A percentile compares a stretch with the other conserved stretches of the same genome.
phyloP scores from a whole-genome alignment of 2,329 filamentous ascomycete species.

The Colletotrichum lentis region DNA sequence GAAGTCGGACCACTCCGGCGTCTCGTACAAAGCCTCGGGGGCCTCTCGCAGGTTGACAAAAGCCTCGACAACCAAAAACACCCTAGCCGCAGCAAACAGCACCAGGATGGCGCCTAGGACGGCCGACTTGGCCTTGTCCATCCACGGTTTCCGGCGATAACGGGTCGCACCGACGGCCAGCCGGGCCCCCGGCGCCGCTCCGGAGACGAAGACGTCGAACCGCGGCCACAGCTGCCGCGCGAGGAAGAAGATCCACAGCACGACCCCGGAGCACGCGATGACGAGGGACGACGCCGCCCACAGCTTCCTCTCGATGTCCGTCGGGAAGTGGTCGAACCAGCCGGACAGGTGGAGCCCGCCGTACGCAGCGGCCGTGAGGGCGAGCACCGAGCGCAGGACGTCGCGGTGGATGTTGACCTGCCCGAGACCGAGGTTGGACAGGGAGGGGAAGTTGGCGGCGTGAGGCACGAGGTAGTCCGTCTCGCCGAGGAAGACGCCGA shows the following conservation, averaged over 20 bases:
- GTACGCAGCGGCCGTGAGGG: slow-evolving; percentile 30
- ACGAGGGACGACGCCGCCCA: slow-evolving; percentile 41
- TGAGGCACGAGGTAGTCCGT: slow-evolving; percentile 28
- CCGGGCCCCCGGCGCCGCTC: slow-evolving; percentile 16
- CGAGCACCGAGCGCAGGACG: slow-evolving; percentile 29
- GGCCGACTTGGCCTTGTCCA: slow-evolving; percentile 11
- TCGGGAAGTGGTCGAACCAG: slow-evolving; percentile 44
- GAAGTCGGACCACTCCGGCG: slow-evolving; percentile 41
- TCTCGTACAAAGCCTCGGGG: slow-evolving; percentile 39
- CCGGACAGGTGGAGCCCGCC: slow-evolving; percentile 40
- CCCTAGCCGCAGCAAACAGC: slow-evolving; percentile 35
- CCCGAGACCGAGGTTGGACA: slow-evolving; percentile 31
- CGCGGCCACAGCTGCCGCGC: slow-evolving; percentile 27
- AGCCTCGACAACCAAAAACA: slow-evolving; percentile 42
- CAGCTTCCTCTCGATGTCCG: slow-evolving; percentile 39
- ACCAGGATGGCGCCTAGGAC: slow-evolving; percentile 7
- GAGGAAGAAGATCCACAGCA: slow-evolving; percentile 35
- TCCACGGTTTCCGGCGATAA: slow-evolving; percentile 15
- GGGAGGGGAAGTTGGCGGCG: slow-evolving; percentile 26
- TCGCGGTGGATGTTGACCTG: slow-evolving; percentile 35
- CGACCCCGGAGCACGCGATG: slow-evolving; percentile 26
- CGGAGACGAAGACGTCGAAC: slow-evolving; percentile 38
- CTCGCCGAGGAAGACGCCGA: slow-evolving; percentile 32
- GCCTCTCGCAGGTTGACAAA: slow-evolving; percentile 41
- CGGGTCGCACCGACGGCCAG: neutral